Evolutionary conservation across 1,284 basidiomycete species (phyloP), one percentile per base, ranked within the genome.

Genomic region (Moniliophthora roreri): DNA sequence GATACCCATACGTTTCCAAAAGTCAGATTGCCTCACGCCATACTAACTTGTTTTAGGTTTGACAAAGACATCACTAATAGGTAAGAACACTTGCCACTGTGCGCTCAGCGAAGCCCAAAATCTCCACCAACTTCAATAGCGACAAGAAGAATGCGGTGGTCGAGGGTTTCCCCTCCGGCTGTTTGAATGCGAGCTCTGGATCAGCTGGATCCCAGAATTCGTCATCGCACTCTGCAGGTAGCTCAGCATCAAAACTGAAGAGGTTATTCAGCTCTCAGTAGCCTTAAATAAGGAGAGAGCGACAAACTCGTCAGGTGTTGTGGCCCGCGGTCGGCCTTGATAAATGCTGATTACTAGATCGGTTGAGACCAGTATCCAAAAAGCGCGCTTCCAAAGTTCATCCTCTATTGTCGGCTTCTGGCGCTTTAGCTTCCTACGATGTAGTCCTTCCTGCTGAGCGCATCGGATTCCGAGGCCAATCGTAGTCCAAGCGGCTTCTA

Each of bases 401-500:
- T 80, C 71, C 50, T 82, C 70, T 0, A 71, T 63, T 4, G 69
- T 66, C 9, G 6, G 28, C 11, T 32, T 32, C 1, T n/a, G 40
- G 26, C 4, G 20, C 13, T 23, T 8, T n/a, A 24, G 5, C 9
- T 9, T 57, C 58, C 50, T 73, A 70, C 78, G 63, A 49, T 79
- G 79, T 16, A 76, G 76, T 13, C 77, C 77, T 0, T 79, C 71
- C 49, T 79, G 78, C 53, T 80, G 75, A 0, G 79, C 79, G 4
- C 79, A 67, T 7, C 81, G 76, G 26, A 85, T 69, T 18, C 80
- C 82, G 24, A 81, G 65, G 6, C 83, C 83, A 7, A 76, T 71
- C 6, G 79, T 66, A 6, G 79, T 73, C 82, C 83, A 85, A 32
- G 75, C 75, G 6, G 80, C 73, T 48, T 84, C 80, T 0, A 79